Percentiles rank a stretch among this genome's conserved stretches.
phyloP scores from a whole-genome alignment of 208 protist species.

The Crithidia expoeki region DNA sequence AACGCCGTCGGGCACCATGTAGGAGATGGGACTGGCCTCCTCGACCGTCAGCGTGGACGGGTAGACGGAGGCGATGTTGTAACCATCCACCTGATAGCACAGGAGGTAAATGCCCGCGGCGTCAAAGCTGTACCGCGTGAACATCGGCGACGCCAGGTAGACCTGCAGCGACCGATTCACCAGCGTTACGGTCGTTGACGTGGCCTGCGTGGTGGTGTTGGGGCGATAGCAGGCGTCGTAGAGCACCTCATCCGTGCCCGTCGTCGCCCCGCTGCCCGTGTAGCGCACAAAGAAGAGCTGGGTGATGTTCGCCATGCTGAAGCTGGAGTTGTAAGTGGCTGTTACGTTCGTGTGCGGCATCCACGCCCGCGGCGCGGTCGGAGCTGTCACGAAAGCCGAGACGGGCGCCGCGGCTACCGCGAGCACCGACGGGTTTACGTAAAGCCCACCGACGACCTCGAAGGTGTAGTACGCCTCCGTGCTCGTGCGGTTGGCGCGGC shows the following conservation, averaged over 20 bases:
- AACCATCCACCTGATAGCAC: conserved; percentile 66
- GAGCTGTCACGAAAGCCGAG: conserved; percentile 49
- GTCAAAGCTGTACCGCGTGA: conserved; percentile 58
- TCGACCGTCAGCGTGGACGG: conserved; percentile 46
- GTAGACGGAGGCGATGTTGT: conserved; percentile 75
- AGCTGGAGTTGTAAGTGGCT: conserved; percentile 32
- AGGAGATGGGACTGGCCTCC: conserved; percentile 72
- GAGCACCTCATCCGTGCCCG: conserved; percentile 43
- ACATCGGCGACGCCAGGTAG: conserved; percentile 35
- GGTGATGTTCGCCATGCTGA: conserved; percentile 31
- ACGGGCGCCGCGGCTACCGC: conserved; percentile 59
- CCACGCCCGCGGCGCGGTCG: conserved; percentile 59
- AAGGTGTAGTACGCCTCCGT: conserved; percentile 80
- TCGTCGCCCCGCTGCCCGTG: conserved; percentile 33
- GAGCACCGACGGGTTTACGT: conserved; percentile 42
- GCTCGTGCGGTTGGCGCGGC: conserved; percentile 45
- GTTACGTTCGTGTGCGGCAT: conserved; percentile 60
- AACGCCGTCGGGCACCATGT: conserved; percentile 68
- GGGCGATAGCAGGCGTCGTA: conserved; percentile 80
- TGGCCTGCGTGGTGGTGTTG: conserved; percentile 41
- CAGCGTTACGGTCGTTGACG: conserved; percentile 34
- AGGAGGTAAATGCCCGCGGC: conserved; percentile 59
- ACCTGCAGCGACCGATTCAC: conserved; percentile 79
- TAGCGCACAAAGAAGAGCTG: conserved; percentile 81
- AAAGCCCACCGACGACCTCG: conserved; percentile 65